Conservation (phyloP, 1,284 basidiomycete species). For the Apiotrichum domesticum region DNA sequence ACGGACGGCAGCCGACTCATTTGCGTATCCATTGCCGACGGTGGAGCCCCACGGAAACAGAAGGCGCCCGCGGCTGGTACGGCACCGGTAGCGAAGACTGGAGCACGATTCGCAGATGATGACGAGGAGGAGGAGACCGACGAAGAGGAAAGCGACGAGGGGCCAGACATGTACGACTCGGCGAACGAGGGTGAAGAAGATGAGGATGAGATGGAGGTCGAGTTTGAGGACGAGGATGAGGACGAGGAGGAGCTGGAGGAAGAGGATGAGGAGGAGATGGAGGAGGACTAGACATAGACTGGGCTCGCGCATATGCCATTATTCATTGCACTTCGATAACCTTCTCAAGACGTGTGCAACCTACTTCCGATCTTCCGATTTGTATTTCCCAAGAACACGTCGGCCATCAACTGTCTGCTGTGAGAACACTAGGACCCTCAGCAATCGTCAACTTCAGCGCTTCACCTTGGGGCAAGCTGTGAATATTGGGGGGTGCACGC, state of each 20-base stretch:
- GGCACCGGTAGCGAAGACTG: constrained; percentile 24
- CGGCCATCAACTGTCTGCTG: too few species aligned
- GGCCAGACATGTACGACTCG: constrained; percentile 22
- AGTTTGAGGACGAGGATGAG: constrained; percentile 18
- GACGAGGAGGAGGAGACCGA: constrained; percentile 26
- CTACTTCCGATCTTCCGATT: too few species aligned
- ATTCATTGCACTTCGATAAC: too few species aligned
- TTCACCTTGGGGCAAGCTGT: too few species aligned
- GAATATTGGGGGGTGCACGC: too few species aligned
- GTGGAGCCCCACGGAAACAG: constrained; percentile 46
- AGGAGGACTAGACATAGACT: not conserved
- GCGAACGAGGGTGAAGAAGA: constrained; percentile 19
- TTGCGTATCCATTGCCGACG: constrained; percentile 62
- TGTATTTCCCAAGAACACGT: too few species aligned
- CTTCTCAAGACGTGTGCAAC: too few species aligned
- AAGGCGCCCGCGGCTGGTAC: constrained; percentile 43
- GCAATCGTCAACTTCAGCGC: too few species aligned
- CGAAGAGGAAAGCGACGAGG: constrained; percentile 21
- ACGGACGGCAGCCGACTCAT: constrained; percentile 78
- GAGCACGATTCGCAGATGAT: constrained; percentile 14
- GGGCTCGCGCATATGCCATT: too few species aligned
- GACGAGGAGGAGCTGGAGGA: constrained; percentile 42
- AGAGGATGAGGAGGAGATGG: constrained; percentile 28
- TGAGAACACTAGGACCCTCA: too few species aligned
- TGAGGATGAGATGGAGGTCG: constrained; percentile 19